phyloP scores from a whole-genome alignment of 108 stramenopile species.

The Schizochytrium sp. region DNA sequence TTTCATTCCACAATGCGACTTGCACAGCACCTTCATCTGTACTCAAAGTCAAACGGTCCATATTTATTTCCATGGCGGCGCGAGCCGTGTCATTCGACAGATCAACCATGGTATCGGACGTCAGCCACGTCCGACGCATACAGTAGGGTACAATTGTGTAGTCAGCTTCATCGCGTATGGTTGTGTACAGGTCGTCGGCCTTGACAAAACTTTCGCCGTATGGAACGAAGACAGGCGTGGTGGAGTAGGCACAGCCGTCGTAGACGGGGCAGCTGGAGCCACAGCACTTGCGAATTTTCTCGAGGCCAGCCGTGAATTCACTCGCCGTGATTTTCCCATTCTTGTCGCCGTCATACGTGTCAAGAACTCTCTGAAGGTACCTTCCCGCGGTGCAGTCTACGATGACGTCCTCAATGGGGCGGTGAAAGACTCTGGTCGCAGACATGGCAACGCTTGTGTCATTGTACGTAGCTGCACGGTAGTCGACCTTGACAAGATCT shows the following conservation, averaged over 20 bases:
- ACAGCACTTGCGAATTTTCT: not conserved
- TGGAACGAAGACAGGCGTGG: not conserved
- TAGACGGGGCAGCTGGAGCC: not conserved
- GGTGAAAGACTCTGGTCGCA: not conserved
- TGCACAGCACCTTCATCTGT: not conserved
- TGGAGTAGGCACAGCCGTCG: not conserved
- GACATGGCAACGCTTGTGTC: not conserved
- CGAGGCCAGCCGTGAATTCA: not conserved
- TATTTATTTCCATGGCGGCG: not conserved
- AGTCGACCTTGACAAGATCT: not conserved
- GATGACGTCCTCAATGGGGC: not conserved
- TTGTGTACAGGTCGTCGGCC: not conserved
- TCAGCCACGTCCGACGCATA: not conserved
- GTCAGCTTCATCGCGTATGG: not conserved
- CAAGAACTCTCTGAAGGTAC: not conserved
- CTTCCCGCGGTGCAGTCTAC: not conserved
- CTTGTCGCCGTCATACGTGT: not conserved
- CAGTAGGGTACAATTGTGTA: not conserved
- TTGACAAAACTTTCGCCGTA: not conserved
- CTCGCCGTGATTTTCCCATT: not conserved
- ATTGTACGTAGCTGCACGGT: not conserved
- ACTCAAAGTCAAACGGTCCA: not conserved
- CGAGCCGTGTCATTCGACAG: not conserved
- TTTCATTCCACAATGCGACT: not conserved
- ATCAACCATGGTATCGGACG: not conserved